Evolutionary conservation across 768 basidiomycete genomes (phyloP), one percentile per base, ranked within the genome.

Genomic region (Auricularia sp.): DNA sequence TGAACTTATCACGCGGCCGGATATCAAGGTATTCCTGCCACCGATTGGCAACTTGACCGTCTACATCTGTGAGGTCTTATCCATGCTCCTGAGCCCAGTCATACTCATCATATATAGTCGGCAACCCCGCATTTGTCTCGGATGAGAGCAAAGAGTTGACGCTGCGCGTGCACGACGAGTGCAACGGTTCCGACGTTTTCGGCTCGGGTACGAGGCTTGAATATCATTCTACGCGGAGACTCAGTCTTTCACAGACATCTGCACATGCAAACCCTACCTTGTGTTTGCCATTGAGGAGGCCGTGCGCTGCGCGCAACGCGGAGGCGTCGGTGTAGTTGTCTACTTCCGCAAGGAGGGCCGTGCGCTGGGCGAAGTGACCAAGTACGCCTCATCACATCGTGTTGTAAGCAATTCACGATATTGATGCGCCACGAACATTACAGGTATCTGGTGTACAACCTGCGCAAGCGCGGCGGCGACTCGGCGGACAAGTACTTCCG

Each of bases 321-420:
- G 92, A 3, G 96, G 96, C 33, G 92, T 97, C 33, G 96, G 96
- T 21, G 82, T 94, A 34, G 90, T 96, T 18, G 87, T 95, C 10
- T 98, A 98, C 76, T 95, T 96, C 83, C 82, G 94, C 64, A 94
- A 96, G 73, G 93, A 96, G 75, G 94, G 94, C 11, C 83, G 95
- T 51, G 93, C 93, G 0, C 80, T 98, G 1, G 95, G 95, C 2
- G 95, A 98, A 75, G 94, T 96, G 13, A 93, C 92, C 56, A 94
- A 93, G 85, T 90, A 70, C 5, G 8, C 44, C 36, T 13, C 2
- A 6, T 33, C 11, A 6, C 29, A 29, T 59, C 3, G 0, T 0
- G 18, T 8, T 14, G 6, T 0, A 3, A 6, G 8, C 21, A 1
- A 18, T 62, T 64, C 14, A 62, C 8, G 39, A 29, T 29, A 29